Percentiles rank a stretch among this genome's conserved stretches.
phyloP scores from a whole-genome alignment of 1,284 basidiomycete species.

The Cutaneotrichosporon sp. region DNA sequence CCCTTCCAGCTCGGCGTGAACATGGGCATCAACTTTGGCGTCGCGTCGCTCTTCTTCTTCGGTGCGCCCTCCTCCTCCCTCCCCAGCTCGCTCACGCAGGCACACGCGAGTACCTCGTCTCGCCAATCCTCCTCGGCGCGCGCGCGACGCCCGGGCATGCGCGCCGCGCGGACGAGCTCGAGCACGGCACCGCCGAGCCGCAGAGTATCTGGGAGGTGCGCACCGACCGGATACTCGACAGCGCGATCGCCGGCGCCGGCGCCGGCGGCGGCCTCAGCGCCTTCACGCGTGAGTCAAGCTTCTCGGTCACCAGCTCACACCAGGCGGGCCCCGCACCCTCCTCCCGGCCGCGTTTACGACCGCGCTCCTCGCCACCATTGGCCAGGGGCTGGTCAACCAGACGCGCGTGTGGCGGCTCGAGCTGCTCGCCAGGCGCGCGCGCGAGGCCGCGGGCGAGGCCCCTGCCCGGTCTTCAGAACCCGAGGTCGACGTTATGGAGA shows the following conservation, averaged over 20 bases:
- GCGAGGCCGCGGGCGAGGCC: not conserved
- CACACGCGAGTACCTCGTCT: slow-evolving; percentile 50
- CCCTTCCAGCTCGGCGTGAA: slow-evolving; percentile 36
- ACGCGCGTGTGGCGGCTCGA: slow-evolving; percentile 35
- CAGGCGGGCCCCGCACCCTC: slow-evolving; percentile 38
- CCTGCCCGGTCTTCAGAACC: not conserved
- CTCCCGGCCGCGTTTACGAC: slow-evolving; percentile 40
- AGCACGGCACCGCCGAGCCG: not conserved
- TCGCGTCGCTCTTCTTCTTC: slow-evolving; percentile 45
- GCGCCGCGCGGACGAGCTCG: slow-evolving; percentile 19
- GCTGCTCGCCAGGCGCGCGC: slow-evolving; percentile 27
- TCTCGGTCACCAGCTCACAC: not conserved
- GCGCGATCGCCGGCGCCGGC: slow-evolving; percentile 38
- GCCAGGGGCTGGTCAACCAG: slow-evolving; percentile 43
- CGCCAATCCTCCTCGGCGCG: slow-evolving; percentile 37
- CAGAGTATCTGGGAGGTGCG: slow-evolving; percentile 31
- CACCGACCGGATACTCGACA: slow-evolving; percentile 42
- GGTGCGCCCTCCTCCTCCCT: slow-evolving; percentile 21
- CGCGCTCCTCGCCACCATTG: slow-evolving; percentile 33
- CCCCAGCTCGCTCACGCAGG: not conserved
- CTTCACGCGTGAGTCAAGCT: slow-evolving; percentile 26
- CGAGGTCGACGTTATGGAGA: not conserved
- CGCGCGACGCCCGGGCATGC: slow-evolving; percentile 31
- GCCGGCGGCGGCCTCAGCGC: slow-evolving; percentile 34
- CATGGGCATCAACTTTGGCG: slow-evolving; percentile 44